Evolutionary conservation across 306 rosid genomes (phyloP).

Genomic region (Urtica urens): DNA sequence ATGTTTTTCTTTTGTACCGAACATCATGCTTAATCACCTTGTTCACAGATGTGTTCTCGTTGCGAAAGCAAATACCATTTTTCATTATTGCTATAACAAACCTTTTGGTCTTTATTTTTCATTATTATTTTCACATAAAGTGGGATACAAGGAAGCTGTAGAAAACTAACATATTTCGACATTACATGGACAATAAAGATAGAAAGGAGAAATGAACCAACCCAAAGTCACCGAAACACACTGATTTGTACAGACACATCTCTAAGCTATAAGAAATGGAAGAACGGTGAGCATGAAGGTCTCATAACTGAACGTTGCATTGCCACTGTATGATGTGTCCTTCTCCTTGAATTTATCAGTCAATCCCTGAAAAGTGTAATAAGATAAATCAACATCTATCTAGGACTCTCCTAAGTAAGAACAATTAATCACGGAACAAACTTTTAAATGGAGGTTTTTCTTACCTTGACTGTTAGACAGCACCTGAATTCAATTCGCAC

Average conservation of each 20-base stretch:
- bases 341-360: constrained; percentile 93
- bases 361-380: constrained; percentile 51
- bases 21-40: too few relatives aligned
- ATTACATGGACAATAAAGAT: too few relatives aligned
- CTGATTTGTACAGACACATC: neutral
- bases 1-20: too few relatives aligned
- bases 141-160: too few relatives aligned
- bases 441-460: neutral
- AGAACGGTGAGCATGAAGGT: constrained; percentile 87
- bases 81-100: too few relatives aligned
- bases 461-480: constrained; percentile 91
- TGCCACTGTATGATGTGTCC: constrained; percentile 55
- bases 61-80: too few relatives aligned
- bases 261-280: constrained; percentile 74
- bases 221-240: neutral
- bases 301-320: constrained; percentile 74
- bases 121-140: too few relatives aligned
- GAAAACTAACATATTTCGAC: too few relatives aligned
- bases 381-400: neutral
- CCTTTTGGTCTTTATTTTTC: too few relatives aligned
- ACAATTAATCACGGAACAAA: neutral
- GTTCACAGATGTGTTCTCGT: too few relatives aligned
- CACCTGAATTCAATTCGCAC: constrained; percentile 56
- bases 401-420: constrained; percentile 7
- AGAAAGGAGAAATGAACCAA: neutral